A percentile compares a stretch with the other conserved stretches of the same genome.
These are phyloP conservation scores for Apiospora kogelbergensis DNA, from an alignment of 2,329 filamentous ascomycete genomes.

Conservation along the genomic window DNA sequence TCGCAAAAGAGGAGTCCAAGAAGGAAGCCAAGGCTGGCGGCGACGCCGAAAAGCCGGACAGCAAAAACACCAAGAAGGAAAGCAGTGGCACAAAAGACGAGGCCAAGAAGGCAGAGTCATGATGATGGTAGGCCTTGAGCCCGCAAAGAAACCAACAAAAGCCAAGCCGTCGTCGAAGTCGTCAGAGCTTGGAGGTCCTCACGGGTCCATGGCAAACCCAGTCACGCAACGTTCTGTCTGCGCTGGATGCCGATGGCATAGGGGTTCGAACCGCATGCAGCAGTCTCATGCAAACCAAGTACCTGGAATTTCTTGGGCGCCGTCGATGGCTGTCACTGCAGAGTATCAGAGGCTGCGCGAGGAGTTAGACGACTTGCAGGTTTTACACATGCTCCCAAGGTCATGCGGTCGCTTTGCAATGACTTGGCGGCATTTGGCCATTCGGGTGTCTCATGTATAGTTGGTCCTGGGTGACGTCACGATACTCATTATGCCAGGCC, in stretches of 20 bases:
- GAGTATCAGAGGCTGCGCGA: not conserved
- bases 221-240: not conserved
- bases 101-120: slow-evolving; percentile 8
- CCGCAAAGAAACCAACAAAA: not conserved
- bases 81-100: not conserved
- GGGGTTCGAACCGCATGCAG: not conserved
- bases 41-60: slow-evolving; percentile 60
- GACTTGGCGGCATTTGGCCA: not conserved
- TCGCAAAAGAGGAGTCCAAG: slow-evolving; percentile 54
- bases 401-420: not conserved
- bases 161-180: not conserved
- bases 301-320: not conserved
- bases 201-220: not conserved
- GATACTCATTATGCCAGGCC: not conserved
- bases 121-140: not conserved
- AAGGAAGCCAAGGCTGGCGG: slow-evolving; percentile 20
- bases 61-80: not conserved
- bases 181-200: not conserved
- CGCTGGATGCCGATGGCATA: not conserved
- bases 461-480: not conserved
- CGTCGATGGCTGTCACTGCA: not conserved
- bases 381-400: not conserved
- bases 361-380: not conserved
- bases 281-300: not conserved
- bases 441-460: not conserved